Evolutionary conservation across 1,284 basidiomycete genomes (phyloP).

Genomic region (Polyporus tsugae): DNA sequence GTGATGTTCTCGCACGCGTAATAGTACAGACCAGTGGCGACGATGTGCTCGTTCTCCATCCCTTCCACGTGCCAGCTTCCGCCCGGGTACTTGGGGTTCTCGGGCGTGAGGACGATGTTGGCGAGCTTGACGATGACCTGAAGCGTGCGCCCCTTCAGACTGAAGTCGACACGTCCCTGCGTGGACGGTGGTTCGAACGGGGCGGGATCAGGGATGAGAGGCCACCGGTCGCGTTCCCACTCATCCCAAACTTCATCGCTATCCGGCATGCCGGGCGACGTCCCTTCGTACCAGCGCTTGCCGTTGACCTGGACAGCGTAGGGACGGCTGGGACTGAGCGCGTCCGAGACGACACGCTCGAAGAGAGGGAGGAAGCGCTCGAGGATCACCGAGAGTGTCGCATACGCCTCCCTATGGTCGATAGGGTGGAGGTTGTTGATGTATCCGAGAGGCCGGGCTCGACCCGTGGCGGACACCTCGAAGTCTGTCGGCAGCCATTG

Average conservation of each 20-base stretch:
- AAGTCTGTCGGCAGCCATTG: conserved; percentile 26
- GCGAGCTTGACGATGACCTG: neutral
- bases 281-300: conserved; percentile 8
- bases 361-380: conserved; percentile 20
- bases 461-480: conserved; percentile 12
- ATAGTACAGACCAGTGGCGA: conserved; percentile 35
- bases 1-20: conserved; percentile 26
- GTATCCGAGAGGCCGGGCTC: conserved; percentile 13
- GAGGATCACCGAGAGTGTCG: conserved; percentile 11
- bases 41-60: conserved; percentile 56
- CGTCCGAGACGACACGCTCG: conserved; percentile 18
- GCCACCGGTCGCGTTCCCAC: conserved; percentile 13
- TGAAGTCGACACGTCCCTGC: neutral
- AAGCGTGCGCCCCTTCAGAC: neutral
- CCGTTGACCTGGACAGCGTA: conserved; percentile 1
- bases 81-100: conserved; percentile 2
- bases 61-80: conserved; percentile 43
- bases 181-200: conserved; percentile 9
- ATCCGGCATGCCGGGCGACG: neutral
- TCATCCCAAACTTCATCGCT: neutral
- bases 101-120: conserved; percentile 1
- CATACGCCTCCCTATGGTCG: conserved; percentile 7
- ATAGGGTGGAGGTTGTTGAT: conserved; percentile 23
- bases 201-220: conserved; percentile 14
- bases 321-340: neutral